Conservation (phyloP, 768 basidiomycete species). For the Cystofilobasidium macerans region DNA sequence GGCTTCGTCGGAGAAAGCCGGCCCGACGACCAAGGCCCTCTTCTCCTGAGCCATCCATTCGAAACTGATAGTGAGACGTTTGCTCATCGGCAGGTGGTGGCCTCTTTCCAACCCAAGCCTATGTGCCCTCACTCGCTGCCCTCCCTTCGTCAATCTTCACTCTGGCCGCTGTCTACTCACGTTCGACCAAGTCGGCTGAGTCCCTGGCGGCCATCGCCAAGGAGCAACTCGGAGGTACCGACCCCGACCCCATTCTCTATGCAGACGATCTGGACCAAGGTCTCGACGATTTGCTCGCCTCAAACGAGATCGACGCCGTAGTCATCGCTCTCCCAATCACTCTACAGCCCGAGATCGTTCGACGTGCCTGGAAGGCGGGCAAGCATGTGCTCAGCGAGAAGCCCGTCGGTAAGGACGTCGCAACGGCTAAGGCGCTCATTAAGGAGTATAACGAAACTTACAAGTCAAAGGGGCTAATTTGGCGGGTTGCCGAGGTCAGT, state of each 20-base stretch:
- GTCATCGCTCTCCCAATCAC: constrained; percentile 69
- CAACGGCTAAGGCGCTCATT: constrained; percentile 54
- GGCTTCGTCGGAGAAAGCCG: too few relatives aligned
- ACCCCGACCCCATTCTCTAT: too few relatives aligned
- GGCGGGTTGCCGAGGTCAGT: constrained; percentile 72
- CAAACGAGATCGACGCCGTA: constrained; percentile 60
- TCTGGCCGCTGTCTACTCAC: constrained; percentile 67
- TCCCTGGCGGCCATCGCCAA: constrained; percentile 42
- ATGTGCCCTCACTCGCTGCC: constrained; percentile 65
- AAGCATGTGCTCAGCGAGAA: constrained; percentile 73
- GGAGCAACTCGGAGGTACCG: constrained; percentile 42
- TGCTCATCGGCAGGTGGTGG: constrained; percentile 51
- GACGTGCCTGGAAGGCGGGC: constrained; percentile 49
- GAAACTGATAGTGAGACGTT: too few relatives aligned
- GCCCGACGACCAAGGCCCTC: too few relatives aligned
- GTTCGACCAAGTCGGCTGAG: constrained; percentile 53
- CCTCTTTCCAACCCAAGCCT: constrained; percentile 44
- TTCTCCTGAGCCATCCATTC: too few relatives aligned
- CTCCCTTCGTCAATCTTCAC: constrained; percentile 41
- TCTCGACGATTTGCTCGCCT: constrained; percentile 46
- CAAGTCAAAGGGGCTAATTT: constrained; percentile 57
- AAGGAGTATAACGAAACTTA: constrained; percentile 54
- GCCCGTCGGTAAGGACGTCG: constrained; percentile 64
- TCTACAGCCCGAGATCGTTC: constrained; percentile 56
- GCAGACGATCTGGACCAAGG: constrained; percentile 35